Evolutionary conservation across 23 red algal genomes (phyloP), one percentile per base, ranked within the genome.

Genomic region (Gracilaria vermiculophylla): DNA sequence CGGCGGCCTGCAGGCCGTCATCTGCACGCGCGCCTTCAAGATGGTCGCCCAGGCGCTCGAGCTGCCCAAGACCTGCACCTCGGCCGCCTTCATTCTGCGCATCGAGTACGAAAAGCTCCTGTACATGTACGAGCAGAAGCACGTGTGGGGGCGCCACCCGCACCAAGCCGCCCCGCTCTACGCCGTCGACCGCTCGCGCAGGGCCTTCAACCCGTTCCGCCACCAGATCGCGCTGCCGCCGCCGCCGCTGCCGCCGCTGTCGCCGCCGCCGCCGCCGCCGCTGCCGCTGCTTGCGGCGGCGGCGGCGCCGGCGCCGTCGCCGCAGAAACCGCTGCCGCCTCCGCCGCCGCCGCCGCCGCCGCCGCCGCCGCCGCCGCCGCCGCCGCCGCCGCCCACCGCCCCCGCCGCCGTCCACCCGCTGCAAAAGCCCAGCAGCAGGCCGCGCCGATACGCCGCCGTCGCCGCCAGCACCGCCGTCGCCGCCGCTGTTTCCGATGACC

Each of bases 91-190:
- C 44, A 91, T 94, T 76, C 62, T 98, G 33, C 86, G 91, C n/a
- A 61, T 85, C 23, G 83, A 92, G 27, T 98, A 98, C 69, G 96
- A 98, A 47, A 78, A 83, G 41, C 55, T 98, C 3, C 48, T 94
- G 16, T 98, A 94, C 84, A 71, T 77, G 28, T 98, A 98, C 41
- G 96, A 98, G 57, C 96, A 98, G 42, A 89, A 81, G 87, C 53
- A 75, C 44, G 84, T 88, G 0, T 88, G 84, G 84, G 45, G 67
- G 15, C 69, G 84, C 16, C 69, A 88, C 9, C 62, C 47, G 24
- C 50, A 72, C 8, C 35, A 91, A 31, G 75, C 61, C 20, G 75
- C 75, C 5, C 87, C 73, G 39, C 73, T 91, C 8, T 73, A 62
- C 25, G 70, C 74, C 9, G 84, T 66, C 13, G 84, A 88, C 53